Conservation (phyloP, 306 rosid species). For the Pyrus bretschneideri region DNA sequence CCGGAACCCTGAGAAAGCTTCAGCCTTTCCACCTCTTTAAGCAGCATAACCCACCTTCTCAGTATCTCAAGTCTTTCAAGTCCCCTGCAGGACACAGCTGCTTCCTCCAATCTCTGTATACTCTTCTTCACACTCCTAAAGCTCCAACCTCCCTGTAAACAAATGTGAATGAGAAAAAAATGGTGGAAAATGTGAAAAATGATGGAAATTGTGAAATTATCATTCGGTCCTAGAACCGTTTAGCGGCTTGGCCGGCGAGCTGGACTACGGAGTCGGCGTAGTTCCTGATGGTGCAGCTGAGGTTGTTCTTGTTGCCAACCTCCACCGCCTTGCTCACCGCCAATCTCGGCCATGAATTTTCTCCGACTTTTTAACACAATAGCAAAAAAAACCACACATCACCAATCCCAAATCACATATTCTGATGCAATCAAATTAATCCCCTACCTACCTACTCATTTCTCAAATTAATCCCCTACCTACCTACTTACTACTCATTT, state of each 20-base stretch:
- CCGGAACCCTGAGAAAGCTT: slow-evolving; percentile 28
- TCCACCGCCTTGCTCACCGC: slow-evolving; percentile 91
- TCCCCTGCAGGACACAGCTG: slow-evolving; percentile 68
- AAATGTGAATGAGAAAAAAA: background rate
- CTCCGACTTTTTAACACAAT: background rate
- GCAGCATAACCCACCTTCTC: slow-evolving; percentile 78
- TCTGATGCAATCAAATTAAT: no score
- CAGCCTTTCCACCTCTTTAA: slow-evolving; percentile 58
- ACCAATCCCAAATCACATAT: no score
- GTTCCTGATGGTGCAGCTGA: slow-evolving; percentile 85
- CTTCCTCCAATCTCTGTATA: slow-evolving; percentile 75
- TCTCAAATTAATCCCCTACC: no score
- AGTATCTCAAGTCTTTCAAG: slow-evolving; percentile 68
- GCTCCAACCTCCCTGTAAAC: slow-evolving; percentile 54
- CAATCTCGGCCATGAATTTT: slow-evolving; percentile 85
- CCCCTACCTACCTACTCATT: no score
- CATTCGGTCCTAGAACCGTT: slow-evolving; percentile 85
- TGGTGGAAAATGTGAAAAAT: background rate
- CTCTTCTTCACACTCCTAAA: slow-evolving; percentile 61
- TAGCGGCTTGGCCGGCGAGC: slow-evolving; percentile 97
- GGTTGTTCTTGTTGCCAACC: slow-evolving; percentile 83
- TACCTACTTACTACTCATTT: no score
- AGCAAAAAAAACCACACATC: no score
- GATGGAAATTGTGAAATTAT: slow-evolving; percentile 25
- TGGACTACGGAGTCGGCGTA: slow-evolving; percentile 94